A percentile compares a stretch with the other conserved stretches of the same genome.
These are phyloP conservation scores for Podospora pseudocomata DNA, from an alignment of 495 filamentous ascomycete species.

Conservation along the genomic window DNA sequence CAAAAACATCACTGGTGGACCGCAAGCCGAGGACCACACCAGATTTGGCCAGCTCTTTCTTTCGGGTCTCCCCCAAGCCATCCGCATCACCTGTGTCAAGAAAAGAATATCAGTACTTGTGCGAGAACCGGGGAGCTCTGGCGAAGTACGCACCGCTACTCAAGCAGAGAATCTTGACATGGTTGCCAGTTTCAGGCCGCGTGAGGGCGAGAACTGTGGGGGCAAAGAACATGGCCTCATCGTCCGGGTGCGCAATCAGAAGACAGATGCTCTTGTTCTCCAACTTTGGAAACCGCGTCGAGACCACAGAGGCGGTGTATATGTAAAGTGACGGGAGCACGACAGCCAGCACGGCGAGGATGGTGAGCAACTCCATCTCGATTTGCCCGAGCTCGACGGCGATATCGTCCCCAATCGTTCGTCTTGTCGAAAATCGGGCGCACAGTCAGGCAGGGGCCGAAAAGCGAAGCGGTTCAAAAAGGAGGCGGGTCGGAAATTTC, in stretches of 20 bases:
- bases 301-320: conserved; percentile 54
- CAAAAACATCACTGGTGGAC: conserved; percentile 67
- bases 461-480: background rate
- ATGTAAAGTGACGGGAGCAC: conserved; percentile 59
- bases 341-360: conserved; percentile 48
- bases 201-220: conserved; percentile 81
- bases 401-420: too few relatives aligned
- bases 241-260: conserved; percentile 94
- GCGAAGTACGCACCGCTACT: conserved; percentile 58
- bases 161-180: conserved; percentile 88
- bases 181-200: conserved; percentile 69
- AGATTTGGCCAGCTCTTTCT: conserved; percentile 76
- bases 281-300: conserved; percentile 62
- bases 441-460: too few relatives aligned
- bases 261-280: conserved; percentile 78
- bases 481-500: too few relatives aligned
- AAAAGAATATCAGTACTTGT: background rate
- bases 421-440: too few relatives aligned
- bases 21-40: conserved; percentile 71
- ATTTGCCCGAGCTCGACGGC: too few relatives aligned
- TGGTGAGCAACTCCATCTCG: conserved; percentile 13
- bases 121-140: background rate
- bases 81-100: conserved; percentile 66
- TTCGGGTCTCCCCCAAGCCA: conserved; percentile 75
- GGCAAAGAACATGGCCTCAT: conserved; percentile 99